Evolutionary conservation across 2,329 filamentous ascomycete genomes (phyloP), one percentile per base, ranked within the genome.

Genomic region (Arthrobotrys musiformis): DNA sequence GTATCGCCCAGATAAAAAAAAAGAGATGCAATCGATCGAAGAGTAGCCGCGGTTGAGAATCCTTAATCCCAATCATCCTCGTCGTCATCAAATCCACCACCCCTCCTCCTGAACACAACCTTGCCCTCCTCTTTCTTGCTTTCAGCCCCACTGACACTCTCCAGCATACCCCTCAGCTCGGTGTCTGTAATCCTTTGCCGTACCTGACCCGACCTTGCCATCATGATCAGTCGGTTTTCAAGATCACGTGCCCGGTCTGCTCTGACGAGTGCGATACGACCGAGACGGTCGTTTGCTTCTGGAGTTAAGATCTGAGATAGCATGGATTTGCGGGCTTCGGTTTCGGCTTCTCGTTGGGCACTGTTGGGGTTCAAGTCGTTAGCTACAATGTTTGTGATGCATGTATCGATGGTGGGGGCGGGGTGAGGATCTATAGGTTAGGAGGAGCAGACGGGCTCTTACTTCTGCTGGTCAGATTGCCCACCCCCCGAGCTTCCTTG

Each of bases 231-330:
- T 61, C 94, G 86, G 87, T 96, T 94, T 86, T 99, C 95, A 70
- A 99, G 89, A 82, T 97, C 93, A 78, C 88, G 89, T 37, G 95
- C 95, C 81, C 95, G 92, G 81, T 91, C 90, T 83, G 94, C 93
- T 85, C 98, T 98, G 82, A 99, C 95, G 77, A 99, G 90, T 35
- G 94, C 91, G 85, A 99, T 98, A 80, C 95, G 93, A 70, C 93
- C 93, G 0, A 99, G 88, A 13, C 95, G 92, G 85, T 99, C 95
- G 77, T 93, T 92, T 17, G 95, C 95, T 82, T 94, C 93, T 80
- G 95, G 95, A 81, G 94, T 91, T 78, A 99, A 92, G 86, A 99
- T 98, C 85, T 98, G 95, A 81, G 88, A 89, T 79, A 99, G 90
- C 81, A 97, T 91, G 75, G 89, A 87, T 81, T 90, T 86, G 75